Evolutionary conservation across 2,329 filamentous ascomycete species (phyloP).

Genomic region (Ceratocystiopsis brevicomis): DNA sequence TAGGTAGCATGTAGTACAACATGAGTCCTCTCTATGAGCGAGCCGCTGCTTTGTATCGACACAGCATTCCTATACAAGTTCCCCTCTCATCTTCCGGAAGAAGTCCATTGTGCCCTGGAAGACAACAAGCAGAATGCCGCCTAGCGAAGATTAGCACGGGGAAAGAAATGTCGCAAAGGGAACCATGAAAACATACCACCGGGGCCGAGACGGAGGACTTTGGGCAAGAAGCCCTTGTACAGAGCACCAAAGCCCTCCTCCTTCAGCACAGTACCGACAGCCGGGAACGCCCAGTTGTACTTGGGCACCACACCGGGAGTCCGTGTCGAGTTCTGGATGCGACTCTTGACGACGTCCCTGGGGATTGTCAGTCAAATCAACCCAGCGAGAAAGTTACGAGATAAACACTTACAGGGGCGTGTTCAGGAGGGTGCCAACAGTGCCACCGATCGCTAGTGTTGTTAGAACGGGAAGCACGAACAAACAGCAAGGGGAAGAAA

Average conservation of each 20-base stretch:
- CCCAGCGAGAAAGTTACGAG: background rate
- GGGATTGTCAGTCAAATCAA: conserved; percentile 1
- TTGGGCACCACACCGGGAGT: conserved; percentile 67
- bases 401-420: conserved; percentile 76
- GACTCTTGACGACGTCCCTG: conserved; percentile 73
- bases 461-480: background rate
- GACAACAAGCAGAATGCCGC: conserved; percentile 60
- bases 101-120: conserved; percentile 86
- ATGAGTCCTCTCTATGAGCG: too few species aligned
- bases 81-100: conserved; percentile 46
- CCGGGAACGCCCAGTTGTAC: conserved; percentile 97
- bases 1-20: too few species aligned
- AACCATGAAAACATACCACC: conserved; percentile 19
- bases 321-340: conserved; percentile 87
- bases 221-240: conserved; percentile 96
- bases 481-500: too few species aligned
- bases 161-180: background rate
- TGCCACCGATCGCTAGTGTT: conserved; percentile 51
- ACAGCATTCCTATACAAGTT: conserved; percentile 3
- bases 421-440: conserved; percentile 74
- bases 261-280: conserved; percentile 66
- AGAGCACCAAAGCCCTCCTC: conserved; percentile 77
- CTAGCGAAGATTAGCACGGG: conserved; percentile 17
- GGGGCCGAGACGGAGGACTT: conserved; percentile 64
- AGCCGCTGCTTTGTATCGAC: too few species aligned